phyloP scores from a whole-genome alignment of 2,329 filamentous ascomycete species.

The Colletotrichum endophyticum region DNA sequence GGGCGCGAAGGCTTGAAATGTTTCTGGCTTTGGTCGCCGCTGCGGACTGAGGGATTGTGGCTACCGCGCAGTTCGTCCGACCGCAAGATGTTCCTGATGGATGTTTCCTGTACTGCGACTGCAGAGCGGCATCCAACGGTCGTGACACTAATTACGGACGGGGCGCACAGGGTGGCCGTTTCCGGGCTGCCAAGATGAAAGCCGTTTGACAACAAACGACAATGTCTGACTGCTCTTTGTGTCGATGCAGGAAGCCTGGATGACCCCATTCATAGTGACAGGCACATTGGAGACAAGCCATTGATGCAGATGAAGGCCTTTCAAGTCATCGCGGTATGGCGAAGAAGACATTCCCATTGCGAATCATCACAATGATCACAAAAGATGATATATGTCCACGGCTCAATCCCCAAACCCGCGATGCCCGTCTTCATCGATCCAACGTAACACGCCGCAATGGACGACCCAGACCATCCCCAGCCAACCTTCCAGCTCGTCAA shows the following conservation, averaged over 20 bases:
- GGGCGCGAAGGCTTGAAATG: not conserved
- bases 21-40: not conserved
- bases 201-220: not conserved
- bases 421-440: not conserved
- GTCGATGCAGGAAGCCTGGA: not conserved
- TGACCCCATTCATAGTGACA: not conserved
- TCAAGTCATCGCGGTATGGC: not conserved
- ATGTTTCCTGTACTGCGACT: not conserved
- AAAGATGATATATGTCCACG: not conserved
- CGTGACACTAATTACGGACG: not conserved
- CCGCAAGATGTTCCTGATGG: not conserved
- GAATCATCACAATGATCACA: not conserved
- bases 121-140: not conserved
- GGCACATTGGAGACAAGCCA: not conserved
- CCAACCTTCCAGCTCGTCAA: slow-evolving; percentile 34
- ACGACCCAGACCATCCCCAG: not conserved
- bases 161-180: not conserved
- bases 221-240: not conserved
- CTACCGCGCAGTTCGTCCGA: not conserved
- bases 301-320: not conserved
- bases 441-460: not conserved
- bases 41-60: not conserved
- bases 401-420: not conserved
- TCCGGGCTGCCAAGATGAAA: slow-evolving; percentile 5
- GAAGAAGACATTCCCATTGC: not conserved